Evolutionary conservation across 345 rosid genomes (phyloP), one percentile per base, ranked within the genome.

Genomic region (Populus ilicifolia): DNA sequence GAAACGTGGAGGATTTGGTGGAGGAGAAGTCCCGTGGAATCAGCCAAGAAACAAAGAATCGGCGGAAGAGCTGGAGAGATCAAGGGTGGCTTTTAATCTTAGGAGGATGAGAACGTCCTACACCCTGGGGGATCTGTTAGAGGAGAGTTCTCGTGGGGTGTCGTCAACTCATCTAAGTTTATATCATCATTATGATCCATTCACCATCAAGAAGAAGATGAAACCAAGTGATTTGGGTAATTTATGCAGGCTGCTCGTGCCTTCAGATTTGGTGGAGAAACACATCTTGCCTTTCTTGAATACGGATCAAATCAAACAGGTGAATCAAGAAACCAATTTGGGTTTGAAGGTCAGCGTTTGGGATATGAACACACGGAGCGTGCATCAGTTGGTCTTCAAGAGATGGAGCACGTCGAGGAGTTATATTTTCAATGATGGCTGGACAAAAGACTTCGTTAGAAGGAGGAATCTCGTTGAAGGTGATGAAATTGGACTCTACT

Each of bases 141-240:
- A 65, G 69, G 69, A 65, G 20, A 27, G 21, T 5, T 5, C 20
- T 5, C 59, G 21, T 0, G 73, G 20, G 56, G 56, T 41, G 6
- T 70, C 35, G 6, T 70, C 35, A 8, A 70, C 30, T 6, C 16
- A 13, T 2, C 11, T 70, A 0, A 10, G 18, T 23, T 29, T 70
- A 36, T 41, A 16, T 39, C 43, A 16, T 39, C 43, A 4, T 13
- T 12, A 18, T 6, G 48, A 71, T 67, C 76, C 72, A 2, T 36
- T 66, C 64, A 63, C 1, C 16, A 72, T 72, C 48, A 71, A 65
- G 71, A 78, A 78, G 72, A 78, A 52, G 72, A 35, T 72, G 35
- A 63, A 14, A 56, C 39, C 23, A 9, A 65, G 76, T 18, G 72
- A 78, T 43, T 14, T 78, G 21, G 38, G 66, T 13, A 4, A 33